phyloP scores from a whole-genome alignment of 2,329 filamentous ascomycete genomes.

The Annulohypoxylon truncatum region DNA sequence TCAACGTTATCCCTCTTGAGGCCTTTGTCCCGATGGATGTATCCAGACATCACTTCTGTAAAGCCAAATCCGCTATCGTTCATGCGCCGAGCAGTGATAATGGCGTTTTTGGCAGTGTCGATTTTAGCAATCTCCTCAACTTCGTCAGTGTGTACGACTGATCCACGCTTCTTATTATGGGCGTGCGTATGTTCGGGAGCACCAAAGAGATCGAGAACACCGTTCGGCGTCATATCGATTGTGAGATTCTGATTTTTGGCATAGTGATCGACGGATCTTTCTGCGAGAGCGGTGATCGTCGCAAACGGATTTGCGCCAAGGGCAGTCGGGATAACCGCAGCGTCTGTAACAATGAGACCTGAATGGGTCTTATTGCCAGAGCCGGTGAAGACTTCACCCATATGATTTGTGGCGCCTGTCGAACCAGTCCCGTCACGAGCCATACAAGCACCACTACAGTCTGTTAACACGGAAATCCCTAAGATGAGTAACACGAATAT shows the following conservation, averaged over 20 bases:
- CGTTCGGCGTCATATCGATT: slow-evolving; percentile 61
- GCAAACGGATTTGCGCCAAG: slow-evolving; percentile 75
- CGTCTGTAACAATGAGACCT: slow-evolving; percentile 72
- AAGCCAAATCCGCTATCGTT: slow-evolving; percentile 67
- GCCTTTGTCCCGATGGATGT: slow-evolving; percentile 61
- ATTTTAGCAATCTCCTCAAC: slow-evolving; percentile 53
- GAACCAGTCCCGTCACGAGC: slow-evolving; percentile 66
- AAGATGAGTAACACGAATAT: not conserved
- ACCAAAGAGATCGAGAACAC: slow-evolving; percentile 65
- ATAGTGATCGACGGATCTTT: slow-evolving; percentile 68
- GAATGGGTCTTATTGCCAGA: slow-evolving; percentile 61
- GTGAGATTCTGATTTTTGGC: slow-evolving; percentile 55
- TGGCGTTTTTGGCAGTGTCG: slow-evolving; percentile 52
- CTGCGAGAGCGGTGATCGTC: slow-evolving; percentile 75
- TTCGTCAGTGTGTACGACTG: slow-evolving; percentile 44
- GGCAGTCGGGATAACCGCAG: slow-evolving; percentile 69
- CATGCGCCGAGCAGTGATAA: slow-evolving; percentile 57
- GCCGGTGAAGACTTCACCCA: slow-evolving; percentile 69
- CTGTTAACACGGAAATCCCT: slow-evolving; percentile 18
- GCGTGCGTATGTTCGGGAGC: slow-evolving; percentile 56
- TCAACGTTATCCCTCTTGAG: slow-evolving; percentile 58
- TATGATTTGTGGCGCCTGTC: slow-evolving; percentile 70
- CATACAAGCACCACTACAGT: slow-evolving; percentile 69
- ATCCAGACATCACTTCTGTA: slow-evolving; percentile 73
- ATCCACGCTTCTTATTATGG: slow-evolving; percentile 30